Conservation (phyloP, 2,329 filamentous ascomycete genomes). For the Neurospora sp. region DNA sequence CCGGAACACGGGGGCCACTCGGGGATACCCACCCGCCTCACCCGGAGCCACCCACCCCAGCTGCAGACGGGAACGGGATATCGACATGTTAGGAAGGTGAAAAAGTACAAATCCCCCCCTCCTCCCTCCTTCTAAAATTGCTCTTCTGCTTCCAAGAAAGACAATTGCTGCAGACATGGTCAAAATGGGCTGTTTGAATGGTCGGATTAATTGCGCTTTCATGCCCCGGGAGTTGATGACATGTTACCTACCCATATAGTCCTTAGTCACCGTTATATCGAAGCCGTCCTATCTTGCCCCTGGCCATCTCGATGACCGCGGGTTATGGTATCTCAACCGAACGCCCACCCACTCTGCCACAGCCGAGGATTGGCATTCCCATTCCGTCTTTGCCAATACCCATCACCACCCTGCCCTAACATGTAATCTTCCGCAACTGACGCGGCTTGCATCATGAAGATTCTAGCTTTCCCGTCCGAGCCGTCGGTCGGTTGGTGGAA, state of each 20-base stretch:
- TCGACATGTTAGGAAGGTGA: not conserved
- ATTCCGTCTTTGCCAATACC: not conserved
- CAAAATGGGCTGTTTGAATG: not conserved
- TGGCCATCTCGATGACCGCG: not conserved
- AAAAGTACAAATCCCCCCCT: not conserved
- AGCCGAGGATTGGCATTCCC: not conserved
- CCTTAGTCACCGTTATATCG: not conserved
- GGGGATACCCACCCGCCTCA: not conserved
- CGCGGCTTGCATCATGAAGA: not conserved
- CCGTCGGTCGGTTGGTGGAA: not conserved
- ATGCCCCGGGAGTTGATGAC: not conserved
- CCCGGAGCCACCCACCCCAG: not conserved
- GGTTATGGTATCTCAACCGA: not conserved
- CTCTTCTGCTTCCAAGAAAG: not conserved
- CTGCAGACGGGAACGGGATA: not conserved
- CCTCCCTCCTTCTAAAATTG: not conserved
- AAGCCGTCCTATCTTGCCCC: not conserved
- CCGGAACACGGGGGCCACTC: not conserved
- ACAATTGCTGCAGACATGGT: not conserved
- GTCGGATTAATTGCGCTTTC: not conserved
- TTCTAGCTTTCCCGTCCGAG: not conserved
- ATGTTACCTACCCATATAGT: not conserved
- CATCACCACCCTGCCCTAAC: not conserved
- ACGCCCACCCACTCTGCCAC: not conserved
- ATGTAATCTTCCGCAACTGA: not conserved